Conservation (phyloP, 345 rosid species). For the Gynandropsis gynandra region DNA sequence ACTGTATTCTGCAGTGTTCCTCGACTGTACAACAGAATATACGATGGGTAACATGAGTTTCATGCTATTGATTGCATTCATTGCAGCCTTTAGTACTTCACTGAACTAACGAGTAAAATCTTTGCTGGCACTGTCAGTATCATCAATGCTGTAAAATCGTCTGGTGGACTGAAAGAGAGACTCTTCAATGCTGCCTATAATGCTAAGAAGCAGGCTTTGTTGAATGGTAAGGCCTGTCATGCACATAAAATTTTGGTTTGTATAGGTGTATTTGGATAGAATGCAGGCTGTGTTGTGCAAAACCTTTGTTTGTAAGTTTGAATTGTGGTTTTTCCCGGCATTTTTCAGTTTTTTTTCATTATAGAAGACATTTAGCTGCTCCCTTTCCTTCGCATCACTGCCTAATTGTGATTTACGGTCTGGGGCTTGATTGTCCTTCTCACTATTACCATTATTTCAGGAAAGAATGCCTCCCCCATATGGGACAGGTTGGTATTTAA, state of each 20-base stretch:
- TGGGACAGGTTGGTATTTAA: constrained; percentile 98
- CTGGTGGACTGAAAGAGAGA: constrained; percentile 76
- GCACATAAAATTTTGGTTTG: background rate
- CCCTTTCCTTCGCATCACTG: no score
- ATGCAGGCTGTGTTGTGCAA: background rate
- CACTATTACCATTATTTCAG: constrained; percentile 31
- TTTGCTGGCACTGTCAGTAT: constrained; percentile 59
- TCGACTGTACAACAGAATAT: constrained; percentile 88
- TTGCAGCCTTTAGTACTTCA: constrained; percentile 15
- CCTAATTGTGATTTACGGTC: no score
- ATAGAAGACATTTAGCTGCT: no score
- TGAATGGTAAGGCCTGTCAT: constrained; percentile 52
- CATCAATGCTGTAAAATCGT: constrained; percentile 67
- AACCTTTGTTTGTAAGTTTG: constrained; percentile 4
- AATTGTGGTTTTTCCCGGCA: background rate
- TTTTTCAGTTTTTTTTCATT: no score
- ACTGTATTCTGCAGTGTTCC: constrained; percentile 94
- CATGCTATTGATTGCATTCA: constrained; percentile 17
- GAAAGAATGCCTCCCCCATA: constrained; percentile 87
- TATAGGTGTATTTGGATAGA: constrained; percentile 7
- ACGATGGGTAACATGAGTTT: constrained; percentile 55
- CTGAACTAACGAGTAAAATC: constrained; percentile 12
- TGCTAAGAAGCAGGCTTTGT: constrained; percentile 84
- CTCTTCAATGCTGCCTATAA: constrained; percentile 91
- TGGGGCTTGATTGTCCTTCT: constrained; percentile 13